phyloP scores from a whole-genome alignment of 1,284 basidiomycete genomes.

The Trametes versicolor region DNA sequence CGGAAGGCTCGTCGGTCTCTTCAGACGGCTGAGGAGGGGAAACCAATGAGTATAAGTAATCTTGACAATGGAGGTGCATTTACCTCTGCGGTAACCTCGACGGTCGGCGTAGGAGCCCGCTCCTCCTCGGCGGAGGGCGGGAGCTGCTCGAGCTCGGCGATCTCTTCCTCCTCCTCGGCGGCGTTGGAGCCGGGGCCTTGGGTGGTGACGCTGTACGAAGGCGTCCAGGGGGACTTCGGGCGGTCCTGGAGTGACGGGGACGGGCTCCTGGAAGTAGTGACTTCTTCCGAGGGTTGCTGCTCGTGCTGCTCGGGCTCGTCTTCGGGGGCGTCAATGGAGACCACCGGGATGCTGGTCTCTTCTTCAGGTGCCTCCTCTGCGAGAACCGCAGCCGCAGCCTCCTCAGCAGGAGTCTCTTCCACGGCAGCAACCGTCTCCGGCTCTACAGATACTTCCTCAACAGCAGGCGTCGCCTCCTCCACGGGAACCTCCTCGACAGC shows the following conservation, averaged over 20 bases:
- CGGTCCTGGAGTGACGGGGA: constrained; percentile 37
- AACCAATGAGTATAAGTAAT: not conserved
- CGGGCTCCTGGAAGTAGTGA: constrained; percentile 23
- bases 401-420: constrained; percentile 15
- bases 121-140: constrained; percentile 28
- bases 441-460: constrained; percentile 12
- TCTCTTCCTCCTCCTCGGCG: constrained; percentile 40
- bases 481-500: constrained; percentile 9
- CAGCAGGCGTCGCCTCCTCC: constrained; percentile 16
- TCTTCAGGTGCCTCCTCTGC: constrained; percentile 2
- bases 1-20: constrained; percentile 17
- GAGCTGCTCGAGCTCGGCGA: constrained; percentile 40
- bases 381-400: constrained; percentile 4
- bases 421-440: constrained; percentile 7
- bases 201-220: constrained; percentile 52
- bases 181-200: constrained; percentile 46
- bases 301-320: constrained; percentile 21
- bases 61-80: not conserved
- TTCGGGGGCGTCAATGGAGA: constrained; percentile 25
- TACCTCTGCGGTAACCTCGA: constrained; percentile 32
- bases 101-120: constrained; percentile 13
- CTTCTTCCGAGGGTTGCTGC: constrained; percentile 8
- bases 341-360: constrained; percentile 21
- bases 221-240: constrained; percentile 54
- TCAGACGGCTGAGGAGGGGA: constrained; percentile 18